Evolutionary conservation across 2,329 filamentous ascomycete genomes (phyloP).

Genomic region (Albophoma yamanashiensis): DNA sequence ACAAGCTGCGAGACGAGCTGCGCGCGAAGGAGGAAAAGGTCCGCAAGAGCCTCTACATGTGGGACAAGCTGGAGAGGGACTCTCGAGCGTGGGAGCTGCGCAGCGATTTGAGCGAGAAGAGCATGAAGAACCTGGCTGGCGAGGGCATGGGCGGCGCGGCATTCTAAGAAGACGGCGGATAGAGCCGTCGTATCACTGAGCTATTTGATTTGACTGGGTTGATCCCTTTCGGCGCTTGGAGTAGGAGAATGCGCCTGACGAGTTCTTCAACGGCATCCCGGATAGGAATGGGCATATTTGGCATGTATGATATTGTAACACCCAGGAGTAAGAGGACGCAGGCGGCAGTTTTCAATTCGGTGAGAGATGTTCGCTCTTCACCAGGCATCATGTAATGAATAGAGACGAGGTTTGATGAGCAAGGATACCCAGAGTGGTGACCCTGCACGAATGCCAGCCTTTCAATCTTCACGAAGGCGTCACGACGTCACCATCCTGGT

Average conservation of each 20-base stretch:
- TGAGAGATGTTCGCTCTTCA: neutral
- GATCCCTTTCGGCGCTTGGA: neutral
- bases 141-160: constrained; percentile 44
- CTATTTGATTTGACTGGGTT: neutral
- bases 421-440: neutral
- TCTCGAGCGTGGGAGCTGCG: constrained; percentile 42
- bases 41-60: constrained; percentile 39
- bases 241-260: neutral
- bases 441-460: neutral
- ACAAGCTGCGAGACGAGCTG: constrained; percentile 43
- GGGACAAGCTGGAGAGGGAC: constrained; percentile 45
- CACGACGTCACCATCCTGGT: neutral
- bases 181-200: neutral
- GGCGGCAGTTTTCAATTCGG: neutral
- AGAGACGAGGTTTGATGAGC: neutral
- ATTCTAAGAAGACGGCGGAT: constrained; percentile 26
- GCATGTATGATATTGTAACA: neutral
- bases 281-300: neutral
- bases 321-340: neutral
- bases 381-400: neutral
- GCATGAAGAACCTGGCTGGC: constrained; percentile 44
- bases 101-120: constrained; percentile 45
- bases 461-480: neutral
- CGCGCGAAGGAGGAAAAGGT: constrained; percentile 42
- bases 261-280: neutral